Percentiles rank a stretch among this genome's conserved stretches.
These are phyloP conservation scores for Sutorius australiensis DNA, from an alignment of 768 basidiomycete genomes.

Conservation along the genomic window DNA sequence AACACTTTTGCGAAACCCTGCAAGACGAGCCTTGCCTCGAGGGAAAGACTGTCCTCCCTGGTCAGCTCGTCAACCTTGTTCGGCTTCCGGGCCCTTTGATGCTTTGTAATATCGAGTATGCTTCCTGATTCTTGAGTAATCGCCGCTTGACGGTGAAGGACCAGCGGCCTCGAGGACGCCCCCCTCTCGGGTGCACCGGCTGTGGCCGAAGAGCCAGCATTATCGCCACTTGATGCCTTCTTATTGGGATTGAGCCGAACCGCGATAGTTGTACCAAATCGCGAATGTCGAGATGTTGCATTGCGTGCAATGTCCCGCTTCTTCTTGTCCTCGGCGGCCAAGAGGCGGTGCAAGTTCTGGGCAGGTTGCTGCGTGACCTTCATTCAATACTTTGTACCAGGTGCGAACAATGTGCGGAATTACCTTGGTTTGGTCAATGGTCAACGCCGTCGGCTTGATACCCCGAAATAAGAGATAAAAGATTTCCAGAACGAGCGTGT, in stretches of 20 bases:
- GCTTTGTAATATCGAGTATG: conserved; percentile 70
- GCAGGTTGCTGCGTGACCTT: conserved; percentile 53
- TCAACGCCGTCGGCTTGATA: conserved; percentile 58
- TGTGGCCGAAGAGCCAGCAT: conserved; percentile 20
- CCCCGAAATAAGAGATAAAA: conserved; percentile 87
- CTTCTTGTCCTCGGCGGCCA: conserved; percentile 69
- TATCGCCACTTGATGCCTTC: conserved; percentile 29
- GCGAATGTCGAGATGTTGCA: conserved; percentile 79
- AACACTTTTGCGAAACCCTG: conserved; percentile 71
- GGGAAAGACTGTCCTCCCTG: conserved; percentile 61
- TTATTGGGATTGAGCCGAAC: conserved; percentile 67
- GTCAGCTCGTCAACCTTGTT: conserved; percentile 64
- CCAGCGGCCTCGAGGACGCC: conserved; percentile 48
- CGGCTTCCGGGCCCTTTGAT: conserved; percentile 54
- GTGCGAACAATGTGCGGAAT: conserved; percentile 1
- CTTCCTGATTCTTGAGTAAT: conserved; percentile 63
- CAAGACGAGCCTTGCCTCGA: conserved; percentile 61
- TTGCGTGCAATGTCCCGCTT: conserved; percentile 54
- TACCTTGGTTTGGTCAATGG: conserved; percentile 65
- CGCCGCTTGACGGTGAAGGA: conserved; percentile 85
- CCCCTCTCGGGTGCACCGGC: conserved; percentile 18
- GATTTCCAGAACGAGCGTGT: conserved; percentile 89
- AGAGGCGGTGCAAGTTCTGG: conserved; percentile 66
- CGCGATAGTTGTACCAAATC: conserved; percentile 93
- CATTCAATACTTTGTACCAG: conserved; percentile 8